Conservation (phyloP, 106 monocot genomes). For the Dioscorea alata region DNA sequence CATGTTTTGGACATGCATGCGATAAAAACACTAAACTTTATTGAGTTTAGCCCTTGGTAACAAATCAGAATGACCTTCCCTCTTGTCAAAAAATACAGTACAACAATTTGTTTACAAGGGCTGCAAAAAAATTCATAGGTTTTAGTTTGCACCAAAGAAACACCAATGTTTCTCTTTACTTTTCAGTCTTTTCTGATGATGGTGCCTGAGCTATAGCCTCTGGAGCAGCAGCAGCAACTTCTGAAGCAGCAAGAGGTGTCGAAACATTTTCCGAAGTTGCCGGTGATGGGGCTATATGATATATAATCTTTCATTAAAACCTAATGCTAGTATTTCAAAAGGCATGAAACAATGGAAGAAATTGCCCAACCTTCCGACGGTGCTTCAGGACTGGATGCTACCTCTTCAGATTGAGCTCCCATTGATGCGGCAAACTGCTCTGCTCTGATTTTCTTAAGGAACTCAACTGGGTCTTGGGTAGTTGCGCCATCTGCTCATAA, state of each 20-base stretch:
- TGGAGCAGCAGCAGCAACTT: neutral
- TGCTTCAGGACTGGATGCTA: slow-evolving; percentile 1
- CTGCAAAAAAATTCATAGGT: too few species aligned
- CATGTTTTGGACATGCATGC: too few species aligned
- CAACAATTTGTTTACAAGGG: too few species aligned
- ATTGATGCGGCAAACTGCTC: slow-evolving; percentile 32
- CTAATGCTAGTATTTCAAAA: too few species aligned
- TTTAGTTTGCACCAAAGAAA: too few species aligned
- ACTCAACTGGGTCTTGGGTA: slow-evolving; percentile 28
- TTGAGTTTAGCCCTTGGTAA: too few species aligned
- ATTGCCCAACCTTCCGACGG: slow-evolving; percentile 3
- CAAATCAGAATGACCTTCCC: too few species aligned
- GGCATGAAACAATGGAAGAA: neutral
- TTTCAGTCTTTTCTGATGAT: neutral
- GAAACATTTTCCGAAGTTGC: neutral
- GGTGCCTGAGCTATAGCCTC: too few species aligned
- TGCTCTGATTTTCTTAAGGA: slow-evolving; percentile 39
- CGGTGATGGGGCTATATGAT: neutral
- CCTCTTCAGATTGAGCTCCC: slow-evolving; percentile 2
- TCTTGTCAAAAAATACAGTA: too few species aligned
- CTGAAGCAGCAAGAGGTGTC: neutral
- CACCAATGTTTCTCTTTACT: neutral
- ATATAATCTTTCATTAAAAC: neutral
- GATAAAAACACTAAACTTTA: too few species aligned
- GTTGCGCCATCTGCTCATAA: slow-evolving; percentile 27